phyloP scores from a whole-genome alignment of 139 green algal genomes.

The Spirogloea muscicola region DNA sequence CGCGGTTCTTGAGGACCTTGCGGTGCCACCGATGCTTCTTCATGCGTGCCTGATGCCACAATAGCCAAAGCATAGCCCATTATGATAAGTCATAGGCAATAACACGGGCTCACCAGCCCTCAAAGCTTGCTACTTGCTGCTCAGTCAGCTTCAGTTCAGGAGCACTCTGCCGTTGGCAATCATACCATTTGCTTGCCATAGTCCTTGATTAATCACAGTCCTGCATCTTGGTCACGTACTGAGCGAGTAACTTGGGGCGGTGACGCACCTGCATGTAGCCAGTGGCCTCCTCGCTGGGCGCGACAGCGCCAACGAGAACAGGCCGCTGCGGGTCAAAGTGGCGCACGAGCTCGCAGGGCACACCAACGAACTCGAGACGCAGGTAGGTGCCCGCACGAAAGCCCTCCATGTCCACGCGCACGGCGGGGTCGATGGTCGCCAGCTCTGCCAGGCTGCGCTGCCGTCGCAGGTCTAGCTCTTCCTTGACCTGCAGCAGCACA shows the following conservation, averaged over 20 bases:
- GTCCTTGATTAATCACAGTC: too few species aligned
- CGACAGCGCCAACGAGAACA: conserved; percentile 81
- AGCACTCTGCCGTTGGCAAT: too few species aligned
- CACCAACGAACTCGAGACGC: conserved; percentile 70
- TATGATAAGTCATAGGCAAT: too few species aligned
- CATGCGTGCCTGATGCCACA: conserved; percentile 70
- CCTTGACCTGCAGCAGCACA: conserved; percentile 65
- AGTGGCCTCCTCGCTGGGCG: conserved; percentile 71
- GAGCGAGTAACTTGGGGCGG: conserved; percentile 63
- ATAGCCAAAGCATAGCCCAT: too few species aligned
- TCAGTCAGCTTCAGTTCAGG: too few species aligned
- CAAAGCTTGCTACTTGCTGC: too few species aligned
- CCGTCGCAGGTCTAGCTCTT: conserved; percentile 67
- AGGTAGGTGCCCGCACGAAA: conserved; percentile 80
- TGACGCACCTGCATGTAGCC: conserved; percentile 77
- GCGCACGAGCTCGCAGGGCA: conserved; percentile 85
- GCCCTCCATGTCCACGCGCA: conserved; percentile 76
- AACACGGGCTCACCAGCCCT: too few species aligned
- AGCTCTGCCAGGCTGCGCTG: conserved; percentile 62
- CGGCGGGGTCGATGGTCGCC: conserved; percentile 66
- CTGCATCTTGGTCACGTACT: too few species aligned
- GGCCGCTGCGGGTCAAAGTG: conserved; percentile 75
- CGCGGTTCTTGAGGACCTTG: conserved; percentile 82
- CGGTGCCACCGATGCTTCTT: conserved; percentile 75
- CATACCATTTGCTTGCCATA: too few species aligned